These are phyloP conservation scores for Telfairia occidentalis DNA, from an alignment of 331 rosid genomes.

Conservation along the genomic window DNA sequence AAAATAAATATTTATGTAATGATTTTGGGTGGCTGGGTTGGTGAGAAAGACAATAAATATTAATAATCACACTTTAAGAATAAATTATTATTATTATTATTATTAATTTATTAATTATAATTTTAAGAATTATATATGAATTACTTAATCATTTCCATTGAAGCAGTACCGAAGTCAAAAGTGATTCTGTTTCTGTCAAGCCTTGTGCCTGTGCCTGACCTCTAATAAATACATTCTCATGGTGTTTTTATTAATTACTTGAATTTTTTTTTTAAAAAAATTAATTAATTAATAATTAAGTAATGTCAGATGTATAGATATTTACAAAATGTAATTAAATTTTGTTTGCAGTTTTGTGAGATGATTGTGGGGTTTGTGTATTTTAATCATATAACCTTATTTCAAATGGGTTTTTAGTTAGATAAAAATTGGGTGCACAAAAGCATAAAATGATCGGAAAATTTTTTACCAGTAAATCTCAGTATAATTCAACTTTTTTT, in stretches of 20 bases:
- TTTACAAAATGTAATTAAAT: not conserved
- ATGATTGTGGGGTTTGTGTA: not conserved
- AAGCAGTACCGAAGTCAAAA: not conserved
- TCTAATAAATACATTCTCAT: not conserved
- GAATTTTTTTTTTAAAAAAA: not conserved
- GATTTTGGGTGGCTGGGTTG: constrained; percentile 11
- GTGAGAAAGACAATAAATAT: not conserved
- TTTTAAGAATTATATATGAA: not conserved
- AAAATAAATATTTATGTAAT: not conserved
- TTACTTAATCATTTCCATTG: not conserved
- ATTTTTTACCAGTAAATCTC: too few relatives aligned
- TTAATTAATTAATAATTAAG: not conserved
- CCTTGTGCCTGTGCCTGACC: not conserved
- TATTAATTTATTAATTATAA: not conserved
- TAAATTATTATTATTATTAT: not conserved
- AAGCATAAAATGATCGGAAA: too few relatives aligned
- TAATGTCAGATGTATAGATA: not conserved
- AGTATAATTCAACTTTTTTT: too few relatives aligned
- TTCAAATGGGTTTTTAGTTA: not conserved
- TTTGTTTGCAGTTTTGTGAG: not conserved
- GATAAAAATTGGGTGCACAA: too few relatives aligned
- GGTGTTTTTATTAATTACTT: not conserved
- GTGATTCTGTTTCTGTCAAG: not conserved
- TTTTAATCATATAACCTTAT: not conserved
- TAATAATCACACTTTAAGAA: not conserved